Percentiles rank a stretch among this genome's conserved stretches.
Evolutionary conservation across 1,284 basidiomycete genomes (phyloP).

Genomic region (Puccinia polysora): DNA sequence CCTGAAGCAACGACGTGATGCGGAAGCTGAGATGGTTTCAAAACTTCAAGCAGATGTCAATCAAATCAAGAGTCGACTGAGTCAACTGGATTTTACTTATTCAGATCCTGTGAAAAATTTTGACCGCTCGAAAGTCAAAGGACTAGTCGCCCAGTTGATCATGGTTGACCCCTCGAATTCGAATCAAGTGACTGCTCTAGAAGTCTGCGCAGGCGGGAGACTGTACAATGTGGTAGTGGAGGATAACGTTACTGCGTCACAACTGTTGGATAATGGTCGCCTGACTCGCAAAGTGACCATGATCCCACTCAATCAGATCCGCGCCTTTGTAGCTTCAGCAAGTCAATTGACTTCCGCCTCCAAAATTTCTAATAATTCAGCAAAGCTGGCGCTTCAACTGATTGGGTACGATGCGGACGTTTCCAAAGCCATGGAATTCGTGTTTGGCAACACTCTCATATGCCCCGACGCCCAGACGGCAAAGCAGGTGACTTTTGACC

Average conservation of each 20-base stretch:
- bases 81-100: conserved; percentile 78
- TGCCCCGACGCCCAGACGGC: conserved; percentile 86
- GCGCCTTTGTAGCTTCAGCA: conserved; percentile 63
- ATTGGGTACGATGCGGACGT: conserved; percentile 82
- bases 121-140: conserved; percentile 81
- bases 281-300: conserved; percentile 87
- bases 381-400: conserved; percentile 76
- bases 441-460: conserved; percentile 88
- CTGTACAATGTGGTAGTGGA: conserved; percentile 94
- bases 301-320: conserved; percentile 90
- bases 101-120: conserved; percentile 72
- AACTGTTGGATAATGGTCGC: conserved; percentile 73
- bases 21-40: conserved; percentile 62
- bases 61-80: conserved; percentile 67
- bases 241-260: conserved; percentile 79
- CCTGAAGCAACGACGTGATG: conserved; percentile 61
- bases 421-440: conserved; percentile 81
- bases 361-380: conserved; percentile 73
- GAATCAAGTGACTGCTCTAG: conserved; percentile 71
- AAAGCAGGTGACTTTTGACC: conserved; percentile 79
- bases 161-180: conserved; percentile 67
- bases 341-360: conserved; percentile 75
- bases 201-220: conserved; percentile 83
- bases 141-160: conserved; percentile 62
- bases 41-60: conserved; percentile 59